Evolutionary conservation across 495 filamentous ascomycete genomes (phyloP).

Genomic region (Penicillium manginii): DNA sequence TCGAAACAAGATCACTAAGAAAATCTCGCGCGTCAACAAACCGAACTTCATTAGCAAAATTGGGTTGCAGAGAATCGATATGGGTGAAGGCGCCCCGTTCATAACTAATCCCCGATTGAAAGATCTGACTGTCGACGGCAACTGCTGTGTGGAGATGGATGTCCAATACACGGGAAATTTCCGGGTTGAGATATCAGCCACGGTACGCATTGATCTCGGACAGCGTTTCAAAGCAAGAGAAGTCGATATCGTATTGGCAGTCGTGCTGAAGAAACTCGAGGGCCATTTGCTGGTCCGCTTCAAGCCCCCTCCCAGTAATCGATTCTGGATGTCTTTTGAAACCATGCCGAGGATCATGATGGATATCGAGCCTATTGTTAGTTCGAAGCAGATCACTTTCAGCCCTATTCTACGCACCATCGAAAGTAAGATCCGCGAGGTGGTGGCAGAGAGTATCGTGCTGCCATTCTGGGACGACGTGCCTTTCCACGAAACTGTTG

Average conservation of each 20-base stretch:
- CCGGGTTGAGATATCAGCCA: slow-evolving; percentile 83
- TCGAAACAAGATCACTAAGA: slow-evolving; percentile 87
- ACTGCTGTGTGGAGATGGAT: slow-evolving; percentile 82
- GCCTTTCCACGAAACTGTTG: slow-evolving; percentile 79
- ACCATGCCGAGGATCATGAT: slow-evolving; percentile 90
- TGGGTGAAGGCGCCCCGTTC: slow-evolving; percentile 84
- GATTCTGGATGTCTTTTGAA: slow-evolving; percentile 93
- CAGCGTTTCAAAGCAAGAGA: slow-evolving; percentile 86
- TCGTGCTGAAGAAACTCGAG: slow-evolving; percentile 81
- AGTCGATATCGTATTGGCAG: slow-evolving; percentile 85
- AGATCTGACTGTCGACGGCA: slow-evolving; percentile 89
- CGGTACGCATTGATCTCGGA: slow-evolving; percentile 87
- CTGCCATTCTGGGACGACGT: slow-evolving; percentile 94
- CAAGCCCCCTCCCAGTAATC: slow-evolving; percentile 94
- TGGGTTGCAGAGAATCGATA: slow-evolving; percentile 76
- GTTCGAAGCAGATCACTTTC: slow-evolving; percentile 92
- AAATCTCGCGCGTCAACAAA: slow-evolving; percentile 91
- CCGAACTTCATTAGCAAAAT: slow-evolving; percentile 87
- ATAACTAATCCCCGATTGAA: slow-evolving; percentile 88
- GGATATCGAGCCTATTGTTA: slow-evolving; percentile 91
- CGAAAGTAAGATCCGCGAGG: slow-evolving; percentile 90
- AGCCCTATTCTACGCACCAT: slow-evolving; percentile 89
- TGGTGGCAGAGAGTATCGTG: slow-evolving; percentile 91
- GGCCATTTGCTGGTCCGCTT: slow-evolving; percentile 83
- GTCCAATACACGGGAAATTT: slow-evolving; percentile 88